These are phyloP conservation scores for Phytophthora kernoviae DNA, from an alignment of 352 stramenopile genomes.

Conservation along the genomic window DNA sequence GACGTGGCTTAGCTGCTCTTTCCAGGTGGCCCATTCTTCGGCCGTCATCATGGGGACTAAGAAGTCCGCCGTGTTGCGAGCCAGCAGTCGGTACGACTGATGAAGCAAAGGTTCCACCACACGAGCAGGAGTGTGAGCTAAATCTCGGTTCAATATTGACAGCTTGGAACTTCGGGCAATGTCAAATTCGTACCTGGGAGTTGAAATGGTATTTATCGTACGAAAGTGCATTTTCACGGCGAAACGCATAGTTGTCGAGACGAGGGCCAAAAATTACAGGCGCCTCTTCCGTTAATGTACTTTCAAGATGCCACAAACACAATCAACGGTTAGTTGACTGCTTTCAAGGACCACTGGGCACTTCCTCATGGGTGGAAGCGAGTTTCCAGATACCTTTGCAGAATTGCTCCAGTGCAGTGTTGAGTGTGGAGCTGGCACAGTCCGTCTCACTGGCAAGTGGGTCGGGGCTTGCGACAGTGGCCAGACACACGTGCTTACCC, in stretches of 20 bases:
- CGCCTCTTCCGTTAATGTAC: conserved; percentile 65
- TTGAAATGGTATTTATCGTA: conserved; percentile 87
- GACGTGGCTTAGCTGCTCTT: conserved; percentile 74
- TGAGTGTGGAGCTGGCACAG: conserved; percentile 46
- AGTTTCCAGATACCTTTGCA: conserved; percentile 60
- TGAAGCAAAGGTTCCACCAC: conserved; percentile 11
- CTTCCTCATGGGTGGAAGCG: not conserved
- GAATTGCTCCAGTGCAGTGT: conserved; percentile 73
- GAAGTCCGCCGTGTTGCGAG: conserved; percentile 76
- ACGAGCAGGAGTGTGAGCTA: conserved; percentile 4
- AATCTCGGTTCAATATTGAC: not conserved
- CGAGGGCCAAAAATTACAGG: conserved; percentile 72
- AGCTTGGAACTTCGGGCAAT: conserved; percentile 4
- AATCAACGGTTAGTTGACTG: conserved; percentile 11
- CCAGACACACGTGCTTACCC: conserved; percentile 78
- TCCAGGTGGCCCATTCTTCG: conserved; percentile 86
- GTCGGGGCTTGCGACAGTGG: conserved; percentile 55
- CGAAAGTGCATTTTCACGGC: conserved; percentile 53
- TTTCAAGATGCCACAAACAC: conserved; percentile 20
- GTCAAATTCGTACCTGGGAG: conserved; percentile 58
- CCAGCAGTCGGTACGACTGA: conserved; percentile 82
- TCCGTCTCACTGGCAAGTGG: conserved; percentile 42
- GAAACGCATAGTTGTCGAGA: conserved; percentile 79
- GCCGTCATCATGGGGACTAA: conserved; percentile 83
- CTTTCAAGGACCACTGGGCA: not conserved